phyloP scores from a whole-genome alignment of 2,329 filamentous ascomycete genomes.

The Talaromyces verruculosus region DNA sequence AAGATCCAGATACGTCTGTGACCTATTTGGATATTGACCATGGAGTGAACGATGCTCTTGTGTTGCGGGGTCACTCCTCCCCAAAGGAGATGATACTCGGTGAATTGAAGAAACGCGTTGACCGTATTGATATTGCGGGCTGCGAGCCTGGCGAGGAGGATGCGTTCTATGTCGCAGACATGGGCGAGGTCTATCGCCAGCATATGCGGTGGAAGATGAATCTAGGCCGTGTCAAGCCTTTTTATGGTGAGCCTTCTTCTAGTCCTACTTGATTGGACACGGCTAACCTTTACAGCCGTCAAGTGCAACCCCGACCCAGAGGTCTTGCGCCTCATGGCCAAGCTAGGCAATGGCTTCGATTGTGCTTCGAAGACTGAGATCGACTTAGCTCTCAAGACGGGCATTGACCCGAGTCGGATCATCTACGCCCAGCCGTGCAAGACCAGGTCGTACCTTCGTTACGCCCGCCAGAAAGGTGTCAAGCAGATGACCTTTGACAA shows the following conservation, averaged over 20 bases:
- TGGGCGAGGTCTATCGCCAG: conserved; percentile 98
- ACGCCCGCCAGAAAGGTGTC: conserved; percentile 78
- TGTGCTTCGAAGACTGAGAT: conserved; percentile 98
- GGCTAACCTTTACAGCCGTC: conserved; percentile 62
- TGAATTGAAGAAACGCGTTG: conserved; percentile 81
- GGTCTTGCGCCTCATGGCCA: conserved; percentile 82
- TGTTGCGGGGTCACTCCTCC: conserved; percentile 44
- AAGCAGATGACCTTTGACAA: conserved; percentile 99
- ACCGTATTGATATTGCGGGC: conserved; percentile 78
- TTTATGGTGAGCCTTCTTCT: conserved; percentile 69
- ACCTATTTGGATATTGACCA: conserved; percentile 43
- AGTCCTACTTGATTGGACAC: not conserved
- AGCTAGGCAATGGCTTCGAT: conserved; percentile 91
- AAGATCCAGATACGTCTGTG: conserved; percentile 35
- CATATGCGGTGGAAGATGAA: conserved; percentile 97
- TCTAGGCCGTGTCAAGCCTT: conserved; percentile 86
- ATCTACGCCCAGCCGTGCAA: conserved; percentile 99
- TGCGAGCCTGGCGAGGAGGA: conserved; percentile 95
- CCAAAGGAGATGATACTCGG: conserved; percentile 82
- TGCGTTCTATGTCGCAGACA: conserved; percentile 95
- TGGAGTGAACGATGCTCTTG: conserved; percentile 46
- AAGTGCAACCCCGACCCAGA: conserved; percentile 97
- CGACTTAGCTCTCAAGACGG: conserved; percentile 80
- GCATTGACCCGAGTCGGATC: conserved; percentile 83
- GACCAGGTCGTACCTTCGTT: conserved; percentile 95